phyloP scores from a whole-genome alignment of 2,329 filamentous ascomycete species.

The Alternaria gaisen region DNA sequence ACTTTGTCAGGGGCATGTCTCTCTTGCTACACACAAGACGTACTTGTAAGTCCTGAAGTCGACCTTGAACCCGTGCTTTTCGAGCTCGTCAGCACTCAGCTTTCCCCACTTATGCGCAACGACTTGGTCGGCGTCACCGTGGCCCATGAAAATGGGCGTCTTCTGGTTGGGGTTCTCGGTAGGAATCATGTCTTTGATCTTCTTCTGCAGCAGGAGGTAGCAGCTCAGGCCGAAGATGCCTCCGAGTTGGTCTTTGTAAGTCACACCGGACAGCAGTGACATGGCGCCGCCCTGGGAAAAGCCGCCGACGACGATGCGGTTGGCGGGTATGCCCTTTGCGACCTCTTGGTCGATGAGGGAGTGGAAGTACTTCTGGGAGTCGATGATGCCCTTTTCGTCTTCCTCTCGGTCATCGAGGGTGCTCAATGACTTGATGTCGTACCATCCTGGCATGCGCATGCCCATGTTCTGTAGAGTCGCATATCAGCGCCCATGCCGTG shows the following conservation, averaged over 20 bases:
- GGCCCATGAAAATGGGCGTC: conserved; percentile 88
- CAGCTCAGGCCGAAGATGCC: conserved; percentile 87
- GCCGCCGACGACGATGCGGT: conserved; percentile 85
- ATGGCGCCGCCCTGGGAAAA: conserved; percentile 91
- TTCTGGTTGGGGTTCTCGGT: conserved; percentile 68
- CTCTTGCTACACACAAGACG: conserved; percentile 34
- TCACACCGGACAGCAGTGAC: conserved; percentile 81
- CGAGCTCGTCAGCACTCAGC: conserved; percentile 71
- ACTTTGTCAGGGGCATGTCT: conserved; percentile 16
- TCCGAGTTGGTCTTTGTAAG: conserved; percentile 76
- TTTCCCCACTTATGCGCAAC: conserved; percentile 75
- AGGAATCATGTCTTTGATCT: conserved; percentile 62
- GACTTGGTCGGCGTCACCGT: conserved; percentile 80
- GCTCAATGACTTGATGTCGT: conserved; percentile 70
- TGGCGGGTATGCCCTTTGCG: conserved; percentile 78
- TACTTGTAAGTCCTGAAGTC: conserved; percentile 79
- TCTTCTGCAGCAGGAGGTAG: conserved; percentile 77
- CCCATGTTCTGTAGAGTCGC: conserved; percentile 69
- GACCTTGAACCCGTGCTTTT: conserved; percentile 75
- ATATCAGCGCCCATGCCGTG: conserved; percentile 9
- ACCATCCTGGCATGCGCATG: conserved; percentile 87
- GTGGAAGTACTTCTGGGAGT: conserved; percentile 79
- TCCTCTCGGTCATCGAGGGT: conserved; percentile 59
- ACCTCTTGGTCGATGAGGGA: conserved; percentile 82
- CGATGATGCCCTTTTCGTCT: conserved; percentile 77